Evolutionary conservation across 2,329 filamentous ascomycete species (phyloP), one percentile per base, ranked within the genome.

Genomic region (Colletotrichum coccodes): DNA sequence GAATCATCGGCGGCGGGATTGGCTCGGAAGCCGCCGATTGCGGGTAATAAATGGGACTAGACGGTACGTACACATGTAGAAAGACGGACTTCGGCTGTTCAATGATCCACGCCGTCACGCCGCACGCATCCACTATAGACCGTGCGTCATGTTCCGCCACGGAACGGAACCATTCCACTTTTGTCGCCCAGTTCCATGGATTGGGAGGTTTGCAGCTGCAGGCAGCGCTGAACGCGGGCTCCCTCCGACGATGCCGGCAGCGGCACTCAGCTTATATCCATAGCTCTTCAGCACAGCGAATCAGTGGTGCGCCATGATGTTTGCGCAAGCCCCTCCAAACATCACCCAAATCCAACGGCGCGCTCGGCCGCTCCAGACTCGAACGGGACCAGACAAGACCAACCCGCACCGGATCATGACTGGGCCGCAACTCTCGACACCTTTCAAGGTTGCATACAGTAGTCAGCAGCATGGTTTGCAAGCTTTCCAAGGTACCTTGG

Each of bases 341-440:
- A 53, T 40, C 30, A 32, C 56, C 46, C 54, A 60, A 59, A 32
- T 47, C 11, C 38, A 54, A 49, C n/a, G 23, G 34, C 49, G 64
- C 64, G 59, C 64, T 68, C 64, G 64, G 64, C 64, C 64, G 36
- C 18, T 26, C 23, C 53, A 56, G 52, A 16, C 26, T 44, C 58
- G 54, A 18, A 36, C 58, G 3, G 54, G 52, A 64, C 52, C 61
- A 64, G 40, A 50, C 53, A 53, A 42, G 18, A 44, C 16, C 40
- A n/a, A 34, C 34, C 42, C 21, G 36, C 34, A 46, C 34, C 11
- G 53, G 26, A 38, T 23, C 54, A 64, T 64, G 61, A 60, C 61
- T 64, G 21, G 32, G 34, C 50, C 50, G 50, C 50, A 54, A 54
- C 60, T 50, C 59, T 6, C 59, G 32, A 23, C n/a, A 36, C 49